Evolutionary conservation across 331 rosid genomes (phyloP), one percentile per base, ranked within the genome.

Genomic region (Stylosanthes scabra): DNA sequence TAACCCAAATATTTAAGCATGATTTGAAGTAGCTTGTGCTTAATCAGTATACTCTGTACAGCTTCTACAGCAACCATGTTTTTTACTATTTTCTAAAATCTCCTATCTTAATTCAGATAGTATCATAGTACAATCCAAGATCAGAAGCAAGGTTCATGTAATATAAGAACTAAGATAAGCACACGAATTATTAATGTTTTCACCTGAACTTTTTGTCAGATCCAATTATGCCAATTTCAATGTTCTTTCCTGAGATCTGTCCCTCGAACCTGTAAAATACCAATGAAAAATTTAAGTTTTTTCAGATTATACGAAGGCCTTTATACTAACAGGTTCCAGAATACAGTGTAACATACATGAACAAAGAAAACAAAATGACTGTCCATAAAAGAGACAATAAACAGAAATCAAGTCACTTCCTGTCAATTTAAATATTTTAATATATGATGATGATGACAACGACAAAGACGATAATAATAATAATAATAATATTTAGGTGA

Each of bases 161-260:
- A n/a, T n/a, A n/a, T n/a, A n/a, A n/a, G n/a, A n/a, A n/a, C n/a
- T n/a, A n/a, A n/a, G n/a, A n/a, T n/a, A 42, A 9, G 39, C 39
- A 34, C 46, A 42, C 2, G 39, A 34, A 42, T 7, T 42, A 42
- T 42, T 42, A 78, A n/a, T 44, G 8, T 31, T 75, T 60, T n/a
- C 75, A 79, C 98, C 97, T 93, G 93, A 93, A 93, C 75, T 79
- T 91, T 78, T 85, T 93, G 84, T 93, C 98, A 0, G 83, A 62
- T 7, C 93, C 88, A 61, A 93, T 93, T 73, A 91, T 85, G 78
- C 97, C 98, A 78, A 93, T 93, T 86, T 91, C 95, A 65, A 93
- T 93, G 81, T 93, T 93, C 82, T 93, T 93, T 42, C 90, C 80
- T 7, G 98, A 93, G 81, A 93, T 93, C 80, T 91, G 98, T 55